Base-by-base conservation (phyloP, 768 basidiomycete genomes). In the Hericium coralloides region DNA sequence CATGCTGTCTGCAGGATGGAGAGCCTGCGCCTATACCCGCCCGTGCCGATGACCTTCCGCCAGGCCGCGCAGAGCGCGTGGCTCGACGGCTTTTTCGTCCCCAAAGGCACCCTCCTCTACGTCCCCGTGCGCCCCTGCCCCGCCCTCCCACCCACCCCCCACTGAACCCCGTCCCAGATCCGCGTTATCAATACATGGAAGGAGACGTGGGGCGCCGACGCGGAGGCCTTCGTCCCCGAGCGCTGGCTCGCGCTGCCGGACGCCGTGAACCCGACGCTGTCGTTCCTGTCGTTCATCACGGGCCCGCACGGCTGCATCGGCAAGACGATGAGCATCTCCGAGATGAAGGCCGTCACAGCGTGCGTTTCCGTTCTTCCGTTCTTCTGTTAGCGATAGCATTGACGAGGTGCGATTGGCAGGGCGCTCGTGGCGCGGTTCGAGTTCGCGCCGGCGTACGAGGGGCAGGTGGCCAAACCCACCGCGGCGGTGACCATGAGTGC, bases 151-250 rank as follows among this genome's bases (percentile, higher is more conserved):
- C 26, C 9, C 26, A 31, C 5, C 9, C 5, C 26, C 5, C 26
- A 31, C 9, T 8, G 26, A 31, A 6, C 4, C 6, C 4, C 9
- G 26, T 17, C 4, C 37, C 54, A 80, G 78, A 79, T 80, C 53
- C 74, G 76, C 38, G 75, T 74, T 4, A 67, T 79, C 47, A 81
- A 81, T 59, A 79, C 77, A 1, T 77, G 74, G 72, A 75, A 74
- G 53, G 72, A 68, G 12, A 59, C 77, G 12, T 81, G 78, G 79
- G 79, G 79, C 14, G 71, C 73, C 49, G 76, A 81, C 57, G 78
- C 78, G 2, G 76, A 78, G 60, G 74, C 76, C 75, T 77, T 79
- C 64, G 71, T 66, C 31, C 80, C 79, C 1, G 66, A 66, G 12
- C 73, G 80, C 39, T 80, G 79, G 79, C 69, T 75, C 7, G 64